Evolutionary conservation across 805 yeast species (phyloP), one percentile per base, ranked within the genome.

Genomic region (Candida chilensis): DNA sequence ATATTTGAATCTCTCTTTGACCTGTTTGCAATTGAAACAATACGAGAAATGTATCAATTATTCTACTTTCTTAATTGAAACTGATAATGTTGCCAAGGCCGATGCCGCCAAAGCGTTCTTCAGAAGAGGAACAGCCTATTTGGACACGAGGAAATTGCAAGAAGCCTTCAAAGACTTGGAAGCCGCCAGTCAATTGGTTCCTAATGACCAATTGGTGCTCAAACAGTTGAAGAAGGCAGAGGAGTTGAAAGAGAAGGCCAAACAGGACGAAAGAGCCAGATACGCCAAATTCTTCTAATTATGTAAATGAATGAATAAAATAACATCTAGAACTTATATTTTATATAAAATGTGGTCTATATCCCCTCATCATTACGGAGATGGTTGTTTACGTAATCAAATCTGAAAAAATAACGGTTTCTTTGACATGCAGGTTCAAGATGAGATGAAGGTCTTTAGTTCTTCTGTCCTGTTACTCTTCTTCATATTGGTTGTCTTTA

Each of bases 201-300:
- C 76, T 10, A 44, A 54, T 3, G 90, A 82, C 45, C 49, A 52
- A 12, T 61, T 54, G 1, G 71, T 80, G 5, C 49, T 45, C 11
- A 49, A 43, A 16, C 80, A 71, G 37, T 42, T 73, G 17, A 49
- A 49, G 18, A 47, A 42, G 9, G 66, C 67, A 1, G 64, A 71
- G 36, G 45, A 42, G 6, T 19, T 60, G 16, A 39, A 72, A 3
- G 61, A 63, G 16, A 52, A 57, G 20, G 51, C 55, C 22, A 76
- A 71, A 44, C 57, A 60, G 24, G 60, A 58, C 11, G 77, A 75
- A 36, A 70, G 63, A 44, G 65, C 67, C 29, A 72, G 64, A 34
- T 70, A 74, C 38, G 67, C 85, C 12, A 79, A 74, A 47, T 81
- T 82, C 47, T 82, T 82, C n/a, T n/a, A n/a, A n/a, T n/a, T n/a